Evolutionary conservation across 805 yeast species (phyloP), one percentile per base, ranked within the genome.

Genomic region (Barnettozyma sp.): DNA sequence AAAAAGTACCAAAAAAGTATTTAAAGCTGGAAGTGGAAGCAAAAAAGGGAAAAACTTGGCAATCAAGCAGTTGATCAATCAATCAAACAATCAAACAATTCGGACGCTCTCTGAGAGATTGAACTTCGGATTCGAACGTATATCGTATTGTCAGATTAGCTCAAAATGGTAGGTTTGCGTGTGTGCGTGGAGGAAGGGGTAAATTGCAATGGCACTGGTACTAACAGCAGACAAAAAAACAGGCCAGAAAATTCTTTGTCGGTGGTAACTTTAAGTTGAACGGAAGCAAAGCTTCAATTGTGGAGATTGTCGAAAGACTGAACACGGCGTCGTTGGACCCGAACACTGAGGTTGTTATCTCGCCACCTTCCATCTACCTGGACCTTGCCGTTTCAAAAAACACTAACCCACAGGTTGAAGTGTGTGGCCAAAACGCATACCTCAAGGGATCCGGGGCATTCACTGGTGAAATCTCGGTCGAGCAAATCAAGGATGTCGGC

Each of bases 251-350:
- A 66, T 92, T 90, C 71, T 88, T 92, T 66, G 95, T 92, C 60
- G 98, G 98, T 56, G 98, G 98, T 59, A 92, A 92, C 87, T 90
- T 92, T 78, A 92, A 92, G 70, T 81, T 92, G 85, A 92, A 92
- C 76, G 98, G 98, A 62, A 70, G 94, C 60, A 80, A 79, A 68
- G 76, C 73, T 55, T 82, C 92, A 54, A 83, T 92, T 65, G 75
- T 77, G 63, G 67, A 76, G 52, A 88, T 92, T 59, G 81, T 90
- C 45, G 88, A 78, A 48, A 70, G 78, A 68, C 76, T 92, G 60
- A 90, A 90, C 75, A 60, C 66, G 36, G 82, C 94, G 48, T 70
- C 75, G 34, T 69, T 92, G 50, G 83, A 94, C 48, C 56, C 73
- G 35, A 69, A 79, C 56, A 90, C 83, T 41, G 92, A 90, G 70